These are phyloP conservation scores for Closterium sp. DNA, from an alignment of 139 green algal genomes.

Conservation along the genomic window DNA sequence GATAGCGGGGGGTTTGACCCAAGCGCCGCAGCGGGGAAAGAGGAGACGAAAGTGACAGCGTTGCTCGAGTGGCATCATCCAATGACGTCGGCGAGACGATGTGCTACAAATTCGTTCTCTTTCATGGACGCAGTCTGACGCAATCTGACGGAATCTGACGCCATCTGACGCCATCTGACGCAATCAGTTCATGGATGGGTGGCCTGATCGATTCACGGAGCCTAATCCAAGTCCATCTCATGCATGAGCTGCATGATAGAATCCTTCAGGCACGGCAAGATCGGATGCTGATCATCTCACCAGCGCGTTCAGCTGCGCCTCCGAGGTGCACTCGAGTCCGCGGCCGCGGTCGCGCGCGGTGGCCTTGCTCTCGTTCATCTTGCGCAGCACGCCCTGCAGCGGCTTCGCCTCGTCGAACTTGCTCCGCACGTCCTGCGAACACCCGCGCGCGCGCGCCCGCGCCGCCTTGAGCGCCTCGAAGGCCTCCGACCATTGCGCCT, in stretches of 20 bases:
- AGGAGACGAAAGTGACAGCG: not conserved
- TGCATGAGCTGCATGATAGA: too few species aligned
- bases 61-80: too few species aligned
- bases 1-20: too few species aligned
- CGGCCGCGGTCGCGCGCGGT: not conserved
- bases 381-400: slow-evolving; percentile 25
- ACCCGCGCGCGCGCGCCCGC: not conserved
- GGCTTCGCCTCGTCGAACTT: slow-evolving; percentile 40
- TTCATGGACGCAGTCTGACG: too few species aligned
- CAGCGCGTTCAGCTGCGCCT: slow-evolving; percentile 34
- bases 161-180: too few species aligned
- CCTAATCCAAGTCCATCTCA: too few species aligned
- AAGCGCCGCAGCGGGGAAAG: slow-evolving; percentile 3
- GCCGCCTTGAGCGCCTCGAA: slow-evolving; percentile 4
- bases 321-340: slow-evolving; percentile 5
- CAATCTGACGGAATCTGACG: too few species aligned
- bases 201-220: too few species aligned
- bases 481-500: slow-evolving; percentile 16
- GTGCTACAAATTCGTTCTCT: too few species aligned
- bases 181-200: too few species aligned
- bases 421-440: slow-evolving; percentile 22
- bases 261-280: too few species aligned
- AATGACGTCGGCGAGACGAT: too few species aligned
- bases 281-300: not conserved
- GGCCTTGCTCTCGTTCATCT: slow-evolving; percentile 28